These are phyloP conservation scores for Linum trigynum DNA, from an alignment of 345 rosid genomes.

Conservation along the genomic window DNA sequence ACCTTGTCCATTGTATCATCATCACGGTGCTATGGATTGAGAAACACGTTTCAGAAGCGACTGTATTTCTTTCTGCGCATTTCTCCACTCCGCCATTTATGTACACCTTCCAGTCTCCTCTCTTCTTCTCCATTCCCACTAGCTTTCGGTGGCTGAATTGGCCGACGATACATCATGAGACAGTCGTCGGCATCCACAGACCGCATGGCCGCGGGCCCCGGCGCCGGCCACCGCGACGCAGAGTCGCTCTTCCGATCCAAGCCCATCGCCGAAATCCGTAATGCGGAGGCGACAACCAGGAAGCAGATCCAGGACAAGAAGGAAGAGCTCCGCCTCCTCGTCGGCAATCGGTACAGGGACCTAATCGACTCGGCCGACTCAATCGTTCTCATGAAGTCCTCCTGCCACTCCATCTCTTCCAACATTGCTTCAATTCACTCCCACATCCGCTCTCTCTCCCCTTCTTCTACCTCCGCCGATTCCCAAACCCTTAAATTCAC, in stretches of 20 bases:
- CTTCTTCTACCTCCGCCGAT: conserved; percentile 19
- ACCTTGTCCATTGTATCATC: too few species aligned
- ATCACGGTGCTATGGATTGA: too few species aligned
- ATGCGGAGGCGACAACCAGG: conserved; percentile 52
- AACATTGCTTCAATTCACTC: conserved; percentile 57
- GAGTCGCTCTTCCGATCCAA: conserved; percentile 75
- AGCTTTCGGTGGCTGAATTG: too few species aligned
- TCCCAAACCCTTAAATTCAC: conserved; percentile 40
- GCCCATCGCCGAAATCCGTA: conserved; percentile 74
- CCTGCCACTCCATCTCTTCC: conserved; percentile 55
- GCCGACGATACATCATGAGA: conserved; percentile 22
- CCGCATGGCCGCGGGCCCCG: conserved; percentile 26
- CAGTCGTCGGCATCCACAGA: conserved; percentile 26
- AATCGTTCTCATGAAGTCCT: conserved; percentile 73
- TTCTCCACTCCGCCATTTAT: too few species aligned
- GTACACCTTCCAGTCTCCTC: too few species aligned
- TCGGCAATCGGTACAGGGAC: conserved; percentile 84
- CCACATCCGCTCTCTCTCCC: conserved; percentile 53
- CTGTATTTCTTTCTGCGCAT: too few species aligned
- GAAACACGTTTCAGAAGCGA: too few species aligned
- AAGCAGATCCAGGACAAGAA: conserved; percentile 81
- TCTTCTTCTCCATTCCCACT: too few species aligned
- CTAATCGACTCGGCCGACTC: conserved; percentile 96
- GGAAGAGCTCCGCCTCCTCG: conserved; percentile 87
- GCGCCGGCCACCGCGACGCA: conserved; percentile 64